Percentiles rank a stretch among this genome's conserved stretches.
These are phyloP conservation scores for Phialophora tarda DNA, from an alignment of 2,329 filamentous ascomycete species.

Conservation along the genomic window DNA sequence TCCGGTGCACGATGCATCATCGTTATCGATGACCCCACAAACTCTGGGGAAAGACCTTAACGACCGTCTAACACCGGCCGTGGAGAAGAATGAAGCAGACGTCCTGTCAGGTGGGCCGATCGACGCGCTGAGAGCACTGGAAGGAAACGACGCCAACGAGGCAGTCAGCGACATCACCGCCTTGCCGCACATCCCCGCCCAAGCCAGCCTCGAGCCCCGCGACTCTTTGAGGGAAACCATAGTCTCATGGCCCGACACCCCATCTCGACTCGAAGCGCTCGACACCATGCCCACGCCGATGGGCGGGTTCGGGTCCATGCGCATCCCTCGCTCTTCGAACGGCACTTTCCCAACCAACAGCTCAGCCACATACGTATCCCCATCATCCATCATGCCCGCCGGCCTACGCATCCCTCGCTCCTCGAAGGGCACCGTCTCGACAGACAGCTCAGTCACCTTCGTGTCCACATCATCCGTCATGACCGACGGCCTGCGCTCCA, in stretches of 20 bases:
- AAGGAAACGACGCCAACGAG: slow-evolving; percentile 17
- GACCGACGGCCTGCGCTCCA: slow-evolving; percentile 35
- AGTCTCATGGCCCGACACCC: slow-evolving; percentile 28
- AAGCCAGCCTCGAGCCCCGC: slow-evolving; percentile 5
- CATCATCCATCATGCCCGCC: slow-evolving; percentile 25
- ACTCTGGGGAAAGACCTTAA: slow-evolving; percentile 15
- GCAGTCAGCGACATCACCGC: slow-evolving; percentile 1
- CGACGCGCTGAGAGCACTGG: slow-evolving; percentile 32
- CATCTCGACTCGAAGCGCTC: slow-evolving; percentile 26
- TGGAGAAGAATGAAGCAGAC: slow-evolving; percentile 6
- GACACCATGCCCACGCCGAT: slow-evolving; percentile 34
- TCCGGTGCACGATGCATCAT: slow-evolving; percentile 3
- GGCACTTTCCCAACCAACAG: slow-evolving; percentile 22
- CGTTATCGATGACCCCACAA: not conserved
- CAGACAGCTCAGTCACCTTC: slow-evolving; percentile 12
- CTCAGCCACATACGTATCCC: slow-evolving; percentile 17
- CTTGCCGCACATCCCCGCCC: slow-evolving; percentile 11
- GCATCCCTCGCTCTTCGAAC: slow-evolving; percentile 18
- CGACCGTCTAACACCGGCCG: not conserved
- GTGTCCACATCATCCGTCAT: slow-evolving; percentile 24
- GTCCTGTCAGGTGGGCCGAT: slow-evolving; percentile 14
- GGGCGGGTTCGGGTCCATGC: slow-evolving; percentile 37
- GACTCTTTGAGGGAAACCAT: slow-evolving; percentile 28
- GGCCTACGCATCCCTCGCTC: slow-evolving; percentile 30
- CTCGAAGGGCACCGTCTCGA: slow-evolving; percentile 21